Evolutionary conservation across 768 basidiomycete species (phyloP), one percentile per base, ranked within the genome.

Genomic region (Xanthoconium stramineum): DNA sequence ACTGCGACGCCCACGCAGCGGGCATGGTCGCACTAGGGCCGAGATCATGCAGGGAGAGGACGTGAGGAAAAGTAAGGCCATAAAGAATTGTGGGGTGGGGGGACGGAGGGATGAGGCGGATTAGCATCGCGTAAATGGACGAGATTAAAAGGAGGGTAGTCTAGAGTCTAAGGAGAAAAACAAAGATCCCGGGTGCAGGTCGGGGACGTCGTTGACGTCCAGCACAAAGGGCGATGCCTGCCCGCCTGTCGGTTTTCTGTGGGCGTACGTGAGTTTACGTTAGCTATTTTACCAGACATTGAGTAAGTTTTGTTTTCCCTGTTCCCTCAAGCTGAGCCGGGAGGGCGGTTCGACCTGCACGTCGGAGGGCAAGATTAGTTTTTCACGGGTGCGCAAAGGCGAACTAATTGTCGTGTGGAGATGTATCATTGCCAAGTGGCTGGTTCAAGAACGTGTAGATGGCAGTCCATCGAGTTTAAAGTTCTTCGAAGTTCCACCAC

Each of bases 41-140:
- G 1, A 85, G 63, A 37, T 72, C 65, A 24, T 55, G 59, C 3
- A 73, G 45, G 11, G 75, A 73, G 14, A 80, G 72, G 49, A 74
- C 69, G 32, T 55, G 60, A 15, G 78, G 73, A 61, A 88, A 86
- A 35, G 78, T 64, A 43, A 88, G 67, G 4, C 76, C 78, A 69
- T 86, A 86, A 61, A 85, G 75, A 57, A 89, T 80, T 40, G 80
- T 77, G 13, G 84, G 78, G 40, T 79, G 73, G 5, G 76, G 72
- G 3, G 73, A 61, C 5, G 75, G 71, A 24, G 77, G 75, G 32
- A 75, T 50, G 56, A 88, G 80, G 66, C 78, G 78, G 65, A 88
- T 80, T 63, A 82, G 72, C 86, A 88, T 88, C 58, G 55, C 60
- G 59, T 35, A 11, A 33, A 48, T 36, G 60, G 44, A 36, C 19